Base-by-base conservation (phyloP, 139 green algal genomes). In the Picochlorum costavermella region DNA sequence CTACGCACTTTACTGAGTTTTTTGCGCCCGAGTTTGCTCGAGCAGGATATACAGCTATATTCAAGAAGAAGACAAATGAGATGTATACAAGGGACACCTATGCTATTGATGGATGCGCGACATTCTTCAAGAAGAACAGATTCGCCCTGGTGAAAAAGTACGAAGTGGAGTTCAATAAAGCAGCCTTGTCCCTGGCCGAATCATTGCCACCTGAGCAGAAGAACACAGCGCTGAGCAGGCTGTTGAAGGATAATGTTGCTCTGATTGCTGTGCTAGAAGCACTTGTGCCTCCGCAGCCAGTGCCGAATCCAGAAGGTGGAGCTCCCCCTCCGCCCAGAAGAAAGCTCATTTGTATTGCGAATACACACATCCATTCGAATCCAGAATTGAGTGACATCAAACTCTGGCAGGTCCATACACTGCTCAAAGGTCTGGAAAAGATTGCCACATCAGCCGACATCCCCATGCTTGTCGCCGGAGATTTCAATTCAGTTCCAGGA, bases 91-190 rank as follows among this genome's bases (percentile, higher is more conserved):
- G 75, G 45, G 76, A 80, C 33, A 29, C 62, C 10, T 95, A 93
- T 66, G 87, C 88, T 48, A 97, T 96, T 43, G 93, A 98, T 70
- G 93, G 93, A 30, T 98, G 93, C 60, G 93, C 92, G 17, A 98
- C 92, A 8, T 98, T 98, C 72, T 98, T 95, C 84, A 77, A 79
- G 50, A 72, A 63, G 5, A 83, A 93, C 63, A 77, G 81, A 50
- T 98, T 98, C 67, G 72, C 81, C 14, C 78, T 98, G 40, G 90
- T 98, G 12, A 98, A 98, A 82, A 98, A 98, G 85, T 98, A 98
- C 62, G 88, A 95, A 81, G 88, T 98, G 63, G 93, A 98, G 83
- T 98, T 98, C 86, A 98, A 98, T 87, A 98, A 98, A 78, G 93
- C 93, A 12, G 93, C 93, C 13, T 77, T 97, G 36, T 88, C 73